phyloP scores from a whole-genome alignment of 2,329 filamentous ascomycete genomes.

The Ophiostoma quercus region DNA sequence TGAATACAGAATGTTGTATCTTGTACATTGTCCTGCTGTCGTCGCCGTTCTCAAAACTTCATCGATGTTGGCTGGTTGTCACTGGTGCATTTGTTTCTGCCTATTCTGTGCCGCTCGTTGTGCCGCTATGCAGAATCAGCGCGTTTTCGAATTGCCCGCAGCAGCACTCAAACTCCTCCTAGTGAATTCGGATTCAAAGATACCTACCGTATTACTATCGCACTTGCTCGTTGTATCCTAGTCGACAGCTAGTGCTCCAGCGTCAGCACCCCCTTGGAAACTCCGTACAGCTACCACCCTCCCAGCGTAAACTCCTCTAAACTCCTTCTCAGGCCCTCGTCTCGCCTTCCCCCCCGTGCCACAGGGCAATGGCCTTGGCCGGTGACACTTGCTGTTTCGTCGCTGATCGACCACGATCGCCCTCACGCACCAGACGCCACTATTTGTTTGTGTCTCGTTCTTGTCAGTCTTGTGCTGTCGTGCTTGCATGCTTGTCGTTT shows the following conservation, averaged over 20 bases:
- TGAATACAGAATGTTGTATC: background rate
- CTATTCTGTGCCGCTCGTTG: background rate
- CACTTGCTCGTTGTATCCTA: background rate
- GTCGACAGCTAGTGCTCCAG: background rate
- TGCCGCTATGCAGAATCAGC: background rate
- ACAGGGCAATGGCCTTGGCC: slow-evolving; percentile 17
- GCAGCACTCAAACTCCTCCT: background rate
- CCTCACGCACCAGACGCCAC: slow-evolving; percentile 20
- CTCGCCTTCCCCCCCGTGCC: slow-evolving; percentile 20
- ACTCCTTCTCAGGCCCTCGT: background rate
- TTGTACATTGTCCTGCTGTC: background rate
- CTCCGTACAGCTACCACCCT: too few species aligned
- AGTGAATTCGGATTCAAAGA: background rate
- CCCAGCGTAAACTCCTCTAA: background rate
- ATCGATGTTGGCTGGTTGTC: background rate
- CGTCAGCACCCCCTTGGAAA: background rate
- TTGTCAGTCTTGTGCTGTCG: background rate
- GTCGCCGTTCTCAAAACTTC: too few species aligned
- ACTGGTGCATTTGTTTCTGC: background rate
- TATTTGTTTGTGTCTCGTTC: slow-evolving; percentile 14
- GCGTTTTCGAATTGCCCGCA: background rate
- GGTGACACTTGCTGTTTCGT: slow-evolving; percentile 24
- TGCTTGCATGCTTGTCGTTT: too few species aligned
- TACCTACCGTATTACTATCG: background rate
- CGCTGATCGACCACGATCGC: slow-evolving; percentile 21